These are phyloP conservation scores for Yamadazyma oceani DNA, from an alignment of 1,139 yeast species.

Conservation along the genomic window DNA sequence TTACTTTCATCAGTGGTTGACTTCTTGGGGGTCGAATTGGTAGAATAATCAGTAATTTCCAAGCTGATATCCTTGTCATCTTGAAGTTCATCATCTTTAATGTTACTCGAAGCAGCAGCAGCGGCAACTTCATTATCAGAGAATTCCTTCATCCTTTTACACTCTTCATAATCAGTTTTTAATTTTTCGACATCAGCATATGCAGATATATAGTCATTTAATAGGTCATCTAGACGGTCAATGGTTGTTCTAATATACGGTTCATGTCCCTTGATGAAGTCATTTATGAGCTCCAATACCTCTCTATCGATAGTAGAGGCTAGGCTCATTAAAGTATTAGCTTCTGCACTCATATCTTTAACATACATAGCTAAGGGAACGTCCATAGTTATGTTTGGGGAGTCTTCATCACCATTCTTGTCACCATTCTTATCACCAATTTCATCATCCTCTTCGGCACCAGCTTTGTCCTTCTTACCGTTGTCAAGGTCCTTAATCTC, in stretches of 20 bases:
- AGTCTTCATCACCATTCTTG: neutral
- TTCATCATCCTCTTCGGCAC: neutral
- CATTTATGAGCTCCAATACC: constrained; percentile 36
- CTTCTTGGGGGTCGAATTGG: constrained; percentile 4
- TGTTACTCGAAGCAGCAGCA: constrained; percentile 1
- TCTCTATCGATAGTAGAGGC: constrained; percentile 39
- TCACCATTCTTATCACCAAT: neutral
- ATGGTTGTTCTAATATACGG: constrained; percentile 31
- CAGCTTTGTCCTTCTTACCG: neutral
- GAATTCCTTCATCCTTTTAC: constrained; percentile 32
- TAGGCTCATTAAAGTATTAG: constrained; percentile 24
- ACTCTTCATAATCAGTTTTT: constrained; percentile 33
- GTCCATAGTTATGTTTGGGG: constrained; percentile 12
- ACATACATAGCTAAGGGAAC: constrained; percentile 15
- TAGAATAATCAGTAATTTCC: constrained; percentile 6
- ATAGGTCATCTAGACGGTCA: constrained; percentile 25
- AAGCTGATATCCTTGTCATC: neutral
- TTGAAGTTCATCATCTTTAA: constrained; percentile 4
- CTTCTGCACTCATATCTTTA: constrained; percentile 23
- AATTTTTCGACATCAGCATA: constrained; percentile 29
- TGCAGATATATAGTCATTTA: constrained; percentile 28
- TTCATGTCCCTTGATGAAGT: constrained; percentile 38
- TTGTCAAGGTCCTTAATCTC: constrained; percentile 5
- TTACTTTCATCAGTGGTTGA: constrained; percentile 3
- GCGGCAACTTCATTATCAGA: constrained; percentile 18